Evolutionary conservation across 108 stramenopile species (phyloP), one percentile per base, ranked within the genome.

Genomic region (Stephanodiscus triporus): DNA sequence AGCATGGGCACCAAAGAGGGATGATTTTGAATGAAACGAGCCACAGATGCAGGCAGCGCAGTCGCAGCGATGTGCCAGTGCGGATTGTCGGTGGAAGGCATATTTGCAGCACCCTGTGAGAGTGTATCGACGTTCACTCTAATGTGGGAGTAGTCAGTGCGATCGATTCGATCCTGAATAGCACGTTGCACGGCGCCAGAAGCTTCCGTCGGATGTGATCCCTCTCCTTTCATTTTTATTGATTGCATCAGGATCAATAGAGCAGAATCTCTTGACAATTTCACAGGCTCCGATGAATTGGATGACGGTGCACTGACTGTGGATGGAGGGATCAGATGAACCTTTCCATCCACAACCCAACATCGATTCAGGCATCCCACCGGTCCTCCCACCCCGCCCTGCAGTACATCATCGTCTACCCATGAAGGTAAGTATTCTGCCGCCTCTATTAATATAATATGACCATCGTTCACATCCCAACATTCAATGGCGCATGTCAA

Each of bases 381-480:
- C 2, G 88, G 78, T 58, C 89, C 85, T 13, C 78, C 71, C 11
- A 72, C 78, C 5, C 78, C 78, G 8, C 78, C 78, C 65, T 79
- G 71, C 49, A 71, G 63, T 53, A 75, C 72, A 75, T 89, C 78
- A 72, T 90, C 89, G 36, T 78, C 82, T 10, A 91, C 84, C 87
- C 87, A 90, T 8, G 58, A 48, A 14, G 92, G 92, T 26, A 93
- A 60, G 60, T 67, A 37, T 26, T 93, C 81, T n/a, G 91, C 88
- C 6, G 81, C 72, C 70, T 90, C 88, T 59, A 93, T 88, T 26
- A 93, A 66, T 38, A 93, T 62, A 11, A 93, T 57, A 42, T 90
- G 91, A 0, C 91, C 91, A 84, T 90, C 91, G 40, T 87, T 74
- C 7, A 78, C 62, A 78, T 93, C 91, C 85, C 86, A 86, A 59